Evolutionary conservation across 768 basidiomycete genomes (phyloP), one percentile per base, ranked within the genome.

Genomic region (Infundibulicybe gibba): DNA sequence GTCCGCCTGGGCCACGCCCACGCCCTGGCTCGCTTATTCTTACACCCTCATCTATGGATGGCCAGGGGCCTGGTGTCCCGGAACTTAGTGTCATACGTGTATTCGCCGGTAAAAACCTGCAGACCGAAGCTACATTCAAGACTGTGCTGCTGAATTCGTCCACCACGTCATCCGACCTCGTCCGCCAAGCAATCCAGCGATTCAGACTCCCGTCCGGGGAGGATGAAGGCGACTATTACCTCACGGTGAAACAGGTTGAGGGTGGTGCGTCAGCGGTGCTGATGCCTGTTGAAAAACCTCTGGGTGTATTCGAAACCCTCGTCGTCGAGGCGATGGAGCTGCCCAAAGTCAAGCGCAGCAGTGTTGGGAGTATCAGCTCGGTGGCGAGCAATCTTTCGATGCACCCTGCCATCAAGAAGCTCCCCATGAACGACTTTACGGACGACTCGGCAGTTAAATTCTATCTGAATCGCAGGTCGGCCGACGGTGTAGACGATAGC

Each of bases 371-470:
- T 61, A 94, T 99, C 55, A 92, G 84, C 57, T 94, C 92, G n/a
- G 74, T 99, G 17, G 77, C 87, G 31, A 94, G 90, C 60, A 94
- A 94, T 60, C 74, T 98, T 20, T 90, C 88, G 3, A 86, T 90
- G 80, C 91, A 97, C 60, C 94, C 95, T 14, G 94, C 97, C 13
- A 99, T 98, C 65, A 85, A 82, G 60, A 90, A 89, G 61, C 70
- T 98, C 34, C 83, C 89, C 39, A 95, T 97, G 92, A 97, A 94
- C 57, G 97, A 98, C 61, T 98, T 94, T 60, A 90, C 90, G 37
- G 97, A 99, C 55, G 97, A 98, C 61, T 93, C 94, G 3, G 85
- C 87, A 0, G 94, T 98, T 67, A 98, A 97, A 65, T 88, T 98
- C 65, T 99, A 97, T 66, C 65, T 98, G 52, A 93, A 97, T 62